These are phyloP conservation scores for Acanthamoeba royreba DNA, from an alignment of 208 protist genomes.

Conservation along the genomic window DNA sequence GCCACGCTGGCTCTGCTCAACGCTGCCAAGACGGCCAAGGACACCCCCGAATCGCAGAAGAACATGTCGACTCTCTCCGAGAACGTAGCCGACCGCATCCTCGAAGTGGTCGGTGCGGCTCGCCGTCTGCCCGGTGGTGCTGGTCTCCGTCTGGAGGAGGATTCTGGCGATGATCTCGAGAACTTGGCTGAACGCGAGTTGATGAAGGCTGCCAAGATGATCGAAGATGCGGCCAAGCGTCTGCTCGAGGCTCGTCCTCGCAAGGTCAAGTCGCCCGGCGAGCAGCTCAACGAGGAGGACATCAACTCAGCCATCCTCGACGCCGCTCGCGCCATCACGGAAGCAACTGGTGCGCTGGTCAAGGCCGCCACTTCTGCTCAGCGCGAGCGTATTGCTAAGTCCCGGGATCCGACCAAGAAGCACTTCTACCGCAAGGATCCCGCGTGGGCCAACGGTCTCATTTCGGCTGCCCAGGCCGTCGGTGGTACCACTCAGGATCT, in stretches of 20 bases:
- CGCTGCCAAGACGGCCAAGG: conserved; percentile 40
- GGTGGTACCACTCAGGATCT: conserved; percentile 36
- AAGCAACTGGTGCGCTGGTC: neutral
- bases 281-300: conserved; percentile 43
- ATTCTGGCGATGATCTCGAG: conserved; percentile 10
- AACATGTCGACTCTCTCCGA: conserved; percentile 45
- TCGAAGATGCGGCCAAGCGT: conserved; percentile 39
- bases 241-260: conserved; percentile 30
- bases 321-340: conserved; percentile 34
- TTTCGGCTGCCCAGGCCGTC: conserved; percentile 48
- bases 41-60: conserved; percentile 37
- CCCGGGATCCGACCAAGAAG: neutral
- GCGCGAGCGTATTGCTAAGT: conserved; percentile 37
- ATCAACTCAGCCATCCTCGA: conserved; percentile 45
- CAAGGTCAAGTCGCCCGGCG: neutral
- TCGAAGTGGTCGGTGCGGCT: conserved; percentile 33
- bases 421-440: conserved; percentile 48
- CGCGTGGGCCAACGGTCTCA: conserved; percentile 50
- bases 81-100: conserved; percentile 32
- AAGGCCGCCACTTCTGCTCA: neutral
- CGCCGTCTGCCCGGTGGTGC: conserved; percentile 14
- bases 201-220: conserved; percentile 48
- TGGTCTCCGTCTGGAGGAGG: conserved; percentile 4
- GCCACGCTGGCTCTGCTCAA: conserved; percentile 20
- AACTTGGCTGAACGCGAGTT: conserved; percentile 18